phyloP scores from a whole-genome alignment of 495 filamentous ascomycete genomes.

The Neurospora terricola region DNA sequence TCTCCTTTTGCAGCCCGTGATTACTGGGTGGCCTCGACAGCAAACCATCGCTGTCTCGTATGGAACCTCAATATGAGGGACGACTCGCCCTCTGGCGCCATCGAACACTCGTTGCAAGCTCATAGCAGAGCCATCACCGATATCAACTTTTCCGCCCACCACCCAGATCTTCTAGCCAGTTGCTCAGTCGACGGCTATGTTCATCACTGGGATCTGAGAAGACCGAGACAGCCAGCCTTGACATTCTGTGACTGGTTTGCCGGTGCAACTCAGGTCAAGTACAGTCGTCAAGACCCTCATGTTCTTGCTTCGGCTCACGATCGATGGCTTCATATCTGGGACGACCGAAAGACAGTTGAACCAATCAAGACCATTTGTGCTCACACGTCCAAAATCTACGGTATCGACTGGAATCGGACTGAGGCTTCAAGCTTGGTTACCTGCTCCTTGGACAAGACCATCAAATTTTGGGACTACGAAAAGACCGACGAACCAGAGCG shows the following conservation, averaged over 20 bases:
- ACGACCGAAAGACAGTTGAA: constrained; percentile 68
- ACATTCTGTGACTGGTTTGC: constrained; percentile 92
- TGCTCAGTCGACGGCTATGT: constrained; percentile 91
- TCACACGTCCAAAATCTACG: constrained; percentile 93
- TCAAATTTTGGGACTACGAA: constrained; percentile 88
- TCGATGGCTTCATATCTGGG: constrained; percentile 80
- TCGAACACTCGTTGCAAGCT: constrained; percentile 83
- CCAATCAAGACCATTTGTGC: constrained; percentile 77
- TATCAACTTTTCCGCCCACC: constrained; percentile 91
- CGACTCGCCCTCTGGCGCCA: constrained; percentile 56
- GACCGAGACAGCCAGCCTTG: constrained; percentile 60
- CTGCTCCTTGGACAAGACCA: constrained; percentile 82
- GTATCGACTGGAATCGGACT: constrained; percentile 86
- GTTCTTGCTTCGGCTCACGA: constrained; percentile 88
- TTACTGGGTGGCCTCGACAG: constrained; percentile 88
- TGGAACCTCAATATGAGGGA: constrained; percentile 81
- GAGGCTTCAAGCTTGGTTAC: constrained; percentile 62
- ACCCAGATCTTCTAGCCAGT: constrained; percentile 80
- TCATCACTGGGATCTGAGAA: constrained; percentile 84
- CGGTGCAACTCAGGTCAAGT: constrained; percentile 92
- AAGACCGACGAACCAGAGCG: constrained; percentile 58
- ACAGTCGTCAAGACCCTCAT: constrained; percentile 76
- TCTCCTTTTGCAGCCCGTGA: constrained; percentile 83
- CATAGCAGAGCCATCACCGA: constrained; percentile 90
- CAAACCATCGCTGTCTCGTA: constrained; percentile 88